Evolutionary conservation across 306 rosid species (phyloP).

Genomic region (Inga leiocalycina): DNA sequence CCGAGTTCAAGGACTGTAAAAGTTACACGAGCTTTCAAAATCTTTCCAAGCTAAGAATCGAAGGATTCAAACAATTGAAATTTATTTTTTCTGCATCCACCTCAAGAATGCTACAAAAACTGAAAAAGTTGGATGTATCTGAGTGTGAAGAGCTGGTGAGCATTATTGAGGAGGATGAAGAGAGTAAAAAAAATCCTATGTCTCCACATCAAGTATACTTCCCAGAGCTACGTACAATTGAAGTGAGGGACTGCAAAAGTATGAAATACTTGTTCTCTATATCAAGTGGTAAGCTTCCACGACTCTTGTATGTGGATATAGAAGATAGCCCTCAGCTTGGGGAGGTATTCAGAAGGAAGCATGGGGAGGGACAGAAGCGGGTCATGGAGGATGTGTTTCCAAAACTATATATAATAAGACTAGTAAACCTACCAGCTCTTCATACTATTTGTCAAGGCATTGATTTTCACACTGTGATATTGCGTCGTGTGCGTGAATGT

Average conservation of each 20-base stretch:
- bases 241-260: background rate
- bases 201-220: background rate
- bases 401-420: background rate
- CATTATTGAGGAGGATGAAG: too few relatives aligned
- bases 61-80: conserved; percentile 6
- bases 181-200: too few relatives aligned
- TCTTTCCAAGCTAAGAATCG: background rate
- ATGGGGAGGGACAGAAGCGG: background rate
- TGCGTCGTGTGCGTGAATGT: too few relatives aligned
- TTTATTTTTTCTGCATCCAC: background rate
- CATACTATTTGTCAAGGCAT: background rate
- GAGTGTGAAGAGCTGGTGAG: too few relatives aligned
- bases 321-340: background rate
- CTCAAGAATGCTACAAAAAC: background rate
- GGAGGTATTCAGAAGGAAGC: background rate
- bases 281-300: background rate
- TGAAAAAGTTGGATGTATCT: too few relatives aligned
- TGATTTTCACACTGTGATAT: background rate
- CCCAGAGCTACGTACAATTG: background rate
- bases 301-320: background rate
- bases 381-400: background rate
- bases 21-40: conserved; percentile 11
- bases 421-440: background rate
- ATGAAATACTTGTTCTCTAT: background rate
- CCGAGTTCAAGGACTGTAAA: too few relatives aligned